These are phyloP conservation scores for Pythium sukuiense DNA, from an alignment of 352 stramenopile genomes.

Conservation along the genomic window DNA sequence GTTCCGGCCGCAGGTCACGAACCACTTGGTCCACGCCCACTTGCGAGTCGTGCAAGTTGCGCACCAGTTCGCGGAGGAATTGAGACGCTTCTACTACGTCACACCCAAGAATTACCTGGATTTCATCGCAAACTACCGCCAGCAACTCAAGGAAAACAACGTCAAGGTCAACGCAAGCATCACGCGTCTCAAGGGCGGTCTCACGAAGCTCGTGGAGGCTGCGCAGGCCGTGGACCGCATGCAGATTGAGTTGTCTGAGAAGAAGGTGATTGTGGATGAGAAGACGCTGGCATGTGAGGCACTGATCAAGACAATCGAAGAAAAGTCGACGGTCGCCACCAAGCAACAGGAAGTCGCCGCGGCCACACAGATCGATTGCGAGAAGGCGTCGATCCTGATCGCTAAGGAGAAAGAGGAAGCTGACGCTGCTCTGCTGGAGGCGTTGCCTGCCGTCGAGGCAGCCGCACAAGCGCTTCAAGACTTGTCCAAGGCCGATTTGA, in stretches of 20 bases:
- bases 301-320: slow-evolving; percentile 94
- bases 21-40: slow-evolving; percentile 92
- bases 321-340: slow-evolving; percentile 91
- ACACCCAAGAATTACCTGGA: slow-evolving; percentile 97
- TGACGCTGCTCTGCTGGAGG: slow-evolving; percentile 91
- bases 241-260: slow-evolving; percentile 92
- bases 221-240: slow-evolving; percentile 93
- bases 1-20: slow-evolving; percentile 76
- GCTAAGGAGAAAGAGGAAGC: slow-evolving; percentile 92
- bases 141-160: slow-evolving; percentile 90
- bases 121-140: slow-evolving; percentile 93
- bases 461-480: slow-evolving; percentile 93
- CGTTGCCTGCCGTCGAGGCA: slow-evolving; percentile 92
- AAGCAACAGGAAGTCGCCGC: slow-evolving; percentile 92
- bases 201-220: slow-evolving; percentile 94
- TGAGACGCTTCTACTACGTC: slow-evolving; percentile 95
- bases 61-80: slow-evolving; percentile 88
- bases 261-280: slow-evolving; percentile 94
- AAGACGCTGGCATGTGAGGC: slow-evolving; percentile 92
- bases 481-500: slow-evolving; percentile 94
- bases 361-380: slow-evolving; percentile 87
- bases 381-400: slow-evolving; percentile 92
- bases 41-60: slow-evolving; percentile 90
- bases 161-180: slow-evolving; percentile 89
- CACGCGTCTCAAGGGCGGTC: slow-evolving; percentile 87